These are phyloP conservation scores for Megacollybia marginata DNA, from an alignment of 768 basidiomycete species.

Conservation along the genomic window DNA sequence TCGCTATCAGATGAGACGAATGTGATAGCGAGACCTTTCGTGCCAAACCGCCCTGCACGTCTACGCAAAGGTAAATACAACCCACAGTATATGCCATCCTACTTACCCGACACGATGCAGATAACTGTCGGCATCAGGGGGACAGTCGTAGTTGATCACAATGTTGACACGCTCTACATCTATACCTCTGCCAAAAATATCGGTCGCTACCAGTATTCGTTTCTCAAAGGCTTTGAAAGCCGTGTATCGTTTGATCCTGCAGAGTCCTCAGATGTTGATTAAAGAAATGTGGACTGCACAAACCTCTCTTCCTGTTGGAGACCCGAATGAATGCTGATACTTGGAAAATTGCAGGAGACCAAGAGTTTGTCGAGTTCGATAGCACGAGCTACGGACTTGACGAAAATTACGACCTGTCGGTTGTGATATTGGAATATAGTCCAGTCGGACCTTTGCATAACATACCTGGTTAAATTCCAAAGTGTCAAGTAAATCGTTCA, in stretches of 20 bases:
- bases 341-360: conserved; percentile 97
- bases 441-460: not conserved
- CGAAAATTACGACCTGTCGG: conserved; percentile 95
- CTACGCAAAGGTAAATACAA: conserved; percentile 26
- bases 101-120: conserved; percentile 93
- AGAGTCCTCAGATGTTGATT: conserved; percentile 3
- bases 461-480: conserved; percentile 96
- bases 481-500: conserved; percentile 91
- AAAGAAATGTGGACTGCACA: conserved; percentile 17
- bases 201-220: conserved; percentile 96
- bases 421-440: not conserved
- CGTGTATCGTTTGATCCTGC: conserved; percentile 88
- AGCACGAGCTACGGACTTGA: conserved; percentile 95
- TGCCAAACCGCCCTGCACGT: conserved; percentile 98
- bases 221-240: conserved; percentile 99
- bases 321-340: conserved; percentile 94
- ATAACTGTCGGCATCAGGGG: conserved; percentile 96
- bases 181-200: conserved; percentile 98
- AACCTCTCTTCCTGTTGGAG: conserved; percentile 95
- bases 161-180: conserved; percentile 99
- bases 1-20: conserved; percentile 92
- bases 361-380: conserved; percentile 94
- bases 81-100: not conserved
- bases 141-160: conserved; percentile 98
- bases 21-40: conserved; percentile 97